Conservation (phyloP, 106 monocot species). For the Xerophyta viscosa region DNA sequence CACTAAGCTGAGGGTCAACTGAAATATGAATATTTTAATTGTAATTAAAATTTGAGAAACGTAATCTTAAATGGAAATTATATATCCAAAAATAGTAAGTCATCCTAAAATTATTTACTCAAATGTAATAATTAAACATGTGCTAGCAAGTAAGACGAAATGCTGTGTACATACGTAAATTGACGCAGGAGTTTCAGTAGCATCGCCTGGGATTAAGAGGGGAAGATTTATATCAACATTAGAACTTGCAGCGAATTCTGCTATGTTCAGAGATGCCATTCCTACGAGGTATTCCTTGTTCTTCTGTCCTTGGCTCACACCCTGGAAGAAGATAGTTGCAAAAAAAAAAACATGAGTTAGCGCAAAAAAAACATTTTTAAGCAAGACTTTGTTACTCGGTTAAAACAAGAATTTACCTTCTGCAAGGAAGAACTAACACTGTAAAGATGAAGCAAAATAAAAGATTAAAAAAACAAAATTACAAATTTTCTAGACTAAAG, state of each 20-base stretch:
- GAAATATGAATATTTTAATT: conserved; percentile 19
- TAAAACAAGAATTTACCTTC: too few species aligned
- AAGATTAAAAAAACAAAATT: too few species aligned
- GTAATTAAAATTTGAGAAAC: too few species aligned
- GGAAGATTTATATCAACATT: conserved; percentile 57
- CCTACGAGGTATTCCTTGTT: conserved; percentile 62
- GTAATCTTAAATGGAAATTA: too few species aligned
- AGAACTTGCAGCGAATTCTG: conserved; percentile 49
- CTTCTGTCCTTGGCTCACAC: conserved; percentile 28
- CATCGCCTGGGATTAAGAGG: conserved; percentile 18
- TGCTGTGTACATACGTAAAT: conserved; percentile 46
- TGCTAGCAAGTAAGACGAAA: not conserved
- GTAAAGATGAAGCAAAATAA: too few species aligned
- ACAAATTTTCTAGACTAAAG: too few species aligned
- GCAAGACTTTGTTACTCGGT: too few species aligned
- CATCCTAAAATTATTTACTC: too few species aligned
- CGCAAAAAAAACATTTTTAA: too few species aligned
- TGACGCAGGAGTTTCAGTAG: conserved; percentile 27
- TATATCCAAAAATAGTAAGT: too few species aligned
- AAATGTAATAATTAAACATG: too few species aligned
- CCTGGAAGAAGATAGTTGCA: conserved; percentile 19
- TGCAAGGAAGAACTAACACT: too few species aligned
- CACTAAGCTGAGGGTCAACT: conserved; percentile 59
- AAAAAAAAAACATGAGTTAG: not conserved
- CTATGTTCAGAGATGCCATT: conserved; percentile 62